Evolutionary conservation across 2,329 filamentous ascomycete genomes (phyloP).

Genomic region (Byssothecium circinans): DNA sequence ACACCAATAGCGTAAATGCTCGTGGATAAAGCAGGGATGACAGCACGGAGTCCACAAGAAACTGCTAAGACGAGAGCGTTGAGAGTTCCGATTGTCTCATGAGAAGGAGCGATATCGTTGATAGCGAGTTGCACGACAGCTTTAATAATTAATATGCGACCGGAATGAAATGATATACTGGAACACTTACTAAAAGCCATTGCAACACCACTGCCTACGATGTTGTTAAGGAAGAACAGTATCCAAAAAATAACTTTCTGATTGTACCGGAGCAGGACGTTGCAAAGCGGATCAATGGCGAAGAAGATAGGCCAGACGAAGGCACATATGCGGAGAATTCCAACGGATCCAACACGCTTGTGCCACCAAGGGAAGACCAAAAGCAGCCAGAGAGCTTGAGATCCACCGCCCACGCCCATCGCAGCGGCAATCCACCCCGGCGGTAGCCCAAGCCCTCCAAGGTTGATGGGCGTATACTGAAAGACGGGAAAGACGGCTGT

Average conservation of each 20-base stretch:
- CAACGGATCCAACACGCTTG: constrained; percentile 65
- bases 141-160: constrained; percentile 16
- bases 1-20: constrained; percentile 70
- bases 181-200: constrained; percentile 64
- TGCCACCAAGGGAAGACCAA: constrained; percentile 71
- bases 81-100: constrained; percentile 66
- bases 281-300: constrained; percentile 55
- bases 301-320: constrained; percentile 67
- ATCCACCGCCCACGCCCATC: constrained; percentile 64
- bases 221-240: constrained; percentile 47
- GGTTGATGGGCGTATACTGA: constrained; percentile 62
- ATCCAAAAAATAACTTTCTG: constrained; percentile 61
- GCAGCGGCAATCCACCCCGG: constrained; percentile 66
- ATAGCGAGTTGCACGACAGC: constrained; percentile 70
- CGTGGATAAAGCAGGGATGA: constrained; percentile 67
- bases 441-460: constrained; percentile 68
- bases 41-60: constrained; percentile 62
- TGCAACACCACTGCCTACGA: constrained; percentile 63
- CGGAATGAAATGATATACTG: neutral
- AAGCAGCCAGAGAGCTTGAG: constrained; percentile 72
- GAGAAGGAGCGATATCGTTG: constrained; percentile 71
- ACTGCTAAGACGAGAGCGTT: constrained; percentile 70
- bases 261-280: constrained; percentile 57
- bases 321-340: constrained; percentile 62
- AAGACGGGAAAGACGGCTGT: constrained; percentile 71